Evolutionary conservation across 73 alveolate species (phyloP).

Genomic region (Stentor coeruleus): DNA sequence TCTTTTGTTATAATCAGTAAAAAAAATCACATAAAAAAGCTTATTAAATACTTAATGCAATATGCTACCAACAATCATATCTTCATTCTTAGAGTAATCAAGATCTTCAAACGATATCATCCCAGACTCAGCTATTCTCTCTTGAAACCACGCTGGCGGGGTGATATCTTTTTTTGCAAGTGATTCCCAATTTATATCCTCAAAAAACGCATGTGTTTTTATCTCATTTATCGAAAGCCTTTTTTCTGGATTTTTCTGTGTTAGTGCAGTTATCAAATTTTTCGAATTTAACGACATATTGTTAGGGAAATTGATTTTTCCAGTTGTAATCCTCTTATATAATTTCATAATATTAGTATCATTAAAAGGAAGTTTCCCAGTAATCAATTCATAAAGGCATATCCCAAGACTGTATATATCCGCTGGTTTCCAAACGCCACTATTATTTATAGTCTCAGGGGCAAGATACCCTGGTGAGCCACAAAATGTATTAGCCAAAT

Average conservation of each 20-base stretch:
- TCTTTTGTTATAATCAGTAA: too few species aligned
- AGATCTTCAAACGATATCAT: background rate
- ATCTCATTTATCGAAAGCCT: constrained; percentile 8
- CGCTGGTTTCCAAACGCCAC: constrained; percentile 78
- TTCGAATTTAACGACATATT: background rate
- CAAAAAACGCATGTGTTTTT: constrained; percentile 21
- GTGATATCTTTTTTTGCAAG: background rate
- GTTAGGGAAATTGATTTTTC: constrained; percentile 73
- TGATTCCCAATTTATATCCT: background rate
- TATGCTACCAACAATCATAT: background rate
- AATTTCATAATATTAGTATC: constrained; percentile 73
- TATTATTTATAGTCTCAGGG: constrained; percentile 78
- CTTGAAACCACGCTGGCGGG: background rate
- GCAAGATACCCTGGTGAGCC: constrained; percentile 86
- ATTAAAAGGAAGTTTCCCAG: constrained; percentile 92
- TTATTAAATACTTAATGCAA: too few species aligned
- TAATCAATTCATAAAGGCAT: constrained; percentile 84
- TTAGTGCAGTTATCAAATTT: background rate
- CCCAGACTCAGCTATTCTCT: background rate
- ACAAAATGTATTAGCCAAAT: constrained; percentile 48
- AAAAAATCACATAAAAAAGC: too few species aligned
- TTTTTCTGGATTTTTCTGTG: background rate
- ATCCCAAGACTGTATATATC: constrained; percentile 94
- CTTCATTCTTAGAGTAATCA: background rate
- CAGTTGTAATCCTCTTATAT: constrained; percentile 71